Evolutionary conservation across 495 filamentous ascomycete genomes (phyloP).

Genomic region (Xylaria telfairii): DNA sequence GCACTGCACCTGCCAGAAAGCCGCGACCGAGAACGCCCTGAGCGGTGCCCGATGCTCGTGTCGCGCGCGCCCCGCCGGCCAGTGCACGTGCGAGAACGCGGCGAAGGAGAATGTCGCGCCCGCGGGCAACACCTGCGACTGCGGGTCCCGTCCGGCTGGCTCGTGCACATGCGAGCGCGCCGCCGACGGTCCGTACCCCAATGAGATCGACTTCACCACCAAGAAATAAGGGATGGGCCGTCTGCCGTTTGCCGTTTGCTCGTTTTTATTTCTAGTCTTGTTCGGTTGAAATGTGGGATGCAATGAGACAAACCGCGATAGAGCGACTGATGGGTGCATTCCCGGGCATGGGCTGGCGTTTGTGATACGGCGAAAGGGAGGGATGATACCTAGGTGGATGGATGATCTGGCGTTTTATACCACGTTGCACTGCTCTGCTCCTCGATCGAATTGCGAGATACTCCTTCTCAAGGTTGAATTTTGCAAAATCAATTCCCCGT

Average conservation of each 20-base stretch:
- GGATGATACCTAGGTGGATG: background rate
- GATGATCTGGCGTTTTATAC: slow-evolving; percentile 1
- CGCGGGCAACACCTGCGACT: slow-evolving; percentile 66
- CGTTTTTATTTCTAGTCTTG: too few relatives aligned
- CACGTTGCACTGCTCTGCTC: background rate
- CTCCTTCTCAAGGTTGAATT: too few relatives aligned
- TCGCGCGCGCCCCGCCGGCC: slow-evolving; percentile 72
- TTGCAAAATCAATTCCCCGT: too few relatives aligned
- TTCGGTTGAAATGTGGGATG: background rate
- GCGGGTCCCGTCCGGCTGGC: slow-evolving; percentile 74
- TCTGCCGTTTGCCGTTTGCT: background rate
- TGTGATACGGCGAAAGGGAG: background rate
- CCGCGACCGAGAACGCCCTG: slow-evolving; percentile 73
- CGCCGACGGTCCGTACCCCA: slow-evolving; percentile 51
- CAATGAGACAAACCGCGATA: background rate
- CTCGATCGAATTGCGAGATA: background rate
- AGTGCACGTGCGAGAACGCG: slow-evolving; percentile 83
- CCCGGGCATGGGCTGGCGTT: slow-evolving; percentile 2
- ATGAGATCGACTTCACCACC: slow-evolving; percentile 85
- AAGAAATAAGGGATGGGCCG: slow-evolving; percentile 45
- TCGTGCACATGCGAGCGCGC: slow-evolving; percentile 87
- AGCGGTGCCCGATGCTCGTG: slow-evolving; percentile 84
- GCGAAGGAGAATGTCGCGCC: slow-evolving; percentile 71
- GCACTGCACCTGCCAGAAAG: slow-evolving; percentile 83
- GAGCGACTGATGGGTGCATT: background rate